Evolutionary conservation across 768 basidiomycete species (phyloP).

Genomic region (Thelephora ganbajun): DNA sequence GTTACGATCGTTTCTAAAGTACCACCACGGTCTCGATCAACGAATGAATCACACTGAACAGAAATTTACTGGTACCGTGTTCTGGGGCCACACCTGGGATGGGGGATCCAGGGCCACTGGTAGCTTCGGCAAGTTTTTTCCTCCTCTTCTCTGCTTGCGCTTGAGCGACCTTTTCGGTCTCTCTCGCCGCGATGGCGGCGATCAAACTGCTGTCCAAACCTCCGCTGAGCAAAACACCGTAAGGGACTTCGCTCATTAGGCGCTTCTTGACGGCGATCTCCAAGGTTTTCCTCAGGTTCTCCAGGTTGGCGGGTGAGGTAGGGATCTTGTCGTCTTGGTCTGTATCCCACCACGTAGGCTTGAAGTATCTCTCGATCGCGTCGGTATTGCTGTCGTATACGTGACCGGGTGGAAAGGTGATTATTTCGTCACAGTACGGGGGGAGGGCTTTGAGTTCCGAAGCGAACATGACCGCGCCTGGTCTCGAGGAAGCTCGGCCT

Average conservation of each 20-base stretch:
- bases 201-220: slow-evolving; percentile 95
- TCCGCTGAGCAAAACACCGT: slow-evolving; percentile 90
- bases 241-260: slow-evolving; percentile 97
- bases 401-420: slow-evolving; percentile 95
- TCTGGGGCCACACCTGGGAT: slow-evolving; percentile 25
- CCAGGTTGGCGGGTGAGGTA: slow-evolving; percentile 46
- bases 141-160: slow-evolving; percentile 65
- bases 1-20: slow-evolving; percentile 53
- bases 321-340: slow-evolving; percentile 61
- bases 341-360: slow-evolving; percentile 82
- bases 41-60: neutral
- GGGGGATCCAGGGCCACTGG: slow-evolving; percentile 42
- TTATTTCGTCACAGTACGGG: slow-evolving; percentile 88
- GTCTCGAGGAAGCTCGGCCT: slow-evolving; percentile 77
- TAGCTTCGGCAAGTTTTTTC: slow-evolving; percentile 36
- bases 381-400: slow-evolving; percentile 79
- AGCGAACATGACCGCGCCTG: slow-evolving; percentile 80
- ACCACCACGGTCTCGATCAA: neutral
- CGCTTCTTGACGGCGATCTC: slow-evolving; percentile 91
- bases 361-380: slow-evolving; percentile 72
- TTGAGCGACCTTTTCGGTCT: slow-evolving; percentile 82
- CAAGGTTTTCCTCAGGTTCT: slow-evolving; percentile 60
- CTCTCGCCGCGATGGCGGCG: slow-evolving; percentile 85
- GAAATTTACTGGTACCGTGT: slow-evolving; percentile 28
- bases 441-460: slow-evolving; percentile 89